phyloP scores from a whole-genome alignment of 306 rosid genomes.

The Trifolium fragiferum region DNA sequence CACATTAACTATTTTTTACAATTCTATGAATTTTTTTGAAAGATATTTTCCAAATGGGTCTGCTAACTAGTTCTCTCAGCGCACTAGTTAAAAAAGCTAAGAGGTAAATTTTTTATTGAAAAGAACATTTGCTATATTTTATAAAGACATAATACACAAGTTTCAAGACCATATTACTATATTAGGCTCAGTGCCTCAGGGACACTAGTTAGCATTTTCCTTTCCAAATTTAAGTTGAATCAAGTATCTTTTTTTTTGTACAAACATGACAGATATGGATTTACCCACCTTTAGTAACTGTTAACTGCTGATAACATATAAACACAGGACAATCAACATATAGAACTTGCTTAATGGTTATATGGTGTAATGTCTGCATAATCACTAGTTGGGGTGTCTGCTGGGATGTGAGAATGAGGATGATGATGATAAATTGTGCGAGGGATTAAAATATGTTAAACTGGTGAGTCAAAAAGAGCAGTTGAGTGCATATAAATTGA shows the following conservation, averaged over 20 bases:
- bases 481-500: neutral
- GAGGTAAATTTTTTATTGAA: too few species aligned
- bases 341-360: neutral
- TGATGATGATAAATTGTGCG: neutral
- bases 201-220: too few species aligned
- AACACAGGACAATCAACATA: neutral
- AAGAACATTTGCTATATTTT: too few species aligned
- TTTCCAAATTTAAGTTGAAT: neutral
- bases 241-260: neutral
- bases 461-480: neutral
- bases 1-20: neutral
- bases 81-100: too few species aligned
- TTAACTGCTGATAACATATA: neutral
- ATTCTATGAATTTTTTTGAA: neutral
- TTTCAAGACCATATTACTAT: too few species aligned
- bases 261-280: neutral
- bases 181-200: too few species aligned
- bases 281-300: neutral
- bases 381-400: neutral
- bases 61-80: too few species aligned
- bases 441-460: neutral
- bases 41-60: neutral
- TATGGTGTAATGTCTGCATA: neutral
- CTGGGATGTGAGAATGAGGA: neutral
- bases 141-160: too few species aligned